Conservation (phyloP, 352 stramenopile genomes). For the Globisporangium solare region DNA sequence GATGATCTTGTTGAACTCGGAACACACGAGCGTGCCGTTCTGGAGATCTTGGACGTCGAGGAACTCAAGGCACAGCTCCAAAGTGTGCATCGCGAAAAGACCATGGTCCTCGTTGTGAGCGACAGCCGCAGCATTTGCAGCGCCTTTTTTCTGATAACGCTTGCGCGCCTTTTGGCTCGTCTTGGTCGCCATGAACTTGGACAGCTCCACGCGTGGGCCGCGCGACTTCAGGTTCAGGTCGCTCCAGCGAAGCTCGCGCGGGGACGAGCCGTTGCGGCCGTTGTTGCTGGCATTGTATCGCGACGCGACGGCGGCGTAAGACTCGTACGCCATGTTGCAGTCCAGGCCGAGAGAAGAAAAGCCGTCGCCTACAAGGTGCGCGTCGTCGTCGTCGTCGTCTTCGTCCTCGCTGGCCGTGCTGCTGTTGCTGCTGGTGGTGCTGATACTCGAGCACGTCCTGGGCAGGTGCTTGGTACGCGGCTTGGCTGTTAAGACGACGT, state of each 20-base stretch:
- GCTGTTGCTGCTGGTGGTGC: conserved; percentile 24
- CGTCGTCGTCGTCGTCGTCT: conserved; percentile 15
- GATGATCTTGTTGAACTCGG: conserved; percentile 56
- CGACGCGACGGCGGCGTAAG: conserved; percentile 63
- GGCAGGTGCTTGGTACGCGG: conserved; percentile 20
- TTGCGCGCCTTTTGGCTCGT: conserved; percentile 26
- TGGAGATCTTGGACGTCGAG: conserved; percentile 49
- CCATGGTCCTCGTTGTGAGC: conserved; percentile 12
- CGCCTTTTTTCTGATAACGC: conserved; percentile 19
- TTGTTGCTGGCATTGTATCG: conserved; percentile 22
- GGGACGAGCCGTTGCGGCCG: conserved; percentile 15
- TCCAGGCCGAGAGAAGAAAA: conserved; percentile 13
- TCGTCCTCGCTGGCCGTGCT: conserved; percentile 37
- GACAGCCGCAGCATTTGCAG: neutral
- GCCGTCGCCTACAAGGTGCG: conserved; percentile 19
- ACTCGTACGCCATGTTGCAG: conserved; percentile 64
- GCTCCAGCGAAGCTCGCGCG: conserved; percentile 56
- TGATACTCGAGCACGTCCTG: conserved; percentile 26
- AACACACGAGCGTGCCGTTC: conserved; percentile 35
- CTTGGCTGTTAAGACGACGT: conserved; percentile 18
- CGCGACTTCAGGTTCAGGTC: conserved; percentile 55
- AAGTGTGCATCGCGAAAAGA: conserved; percentile 39
- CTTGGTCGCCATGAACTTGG: conserved; percentile 17
- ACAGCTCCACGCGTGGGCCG: conserved; percentile 27
- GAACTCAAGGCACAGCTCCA: conserved; percentile 78